phyloP scores from a whole-genome alignment of 768 basidiomycete species.

The Rhodotorula diobovata region DNA sequence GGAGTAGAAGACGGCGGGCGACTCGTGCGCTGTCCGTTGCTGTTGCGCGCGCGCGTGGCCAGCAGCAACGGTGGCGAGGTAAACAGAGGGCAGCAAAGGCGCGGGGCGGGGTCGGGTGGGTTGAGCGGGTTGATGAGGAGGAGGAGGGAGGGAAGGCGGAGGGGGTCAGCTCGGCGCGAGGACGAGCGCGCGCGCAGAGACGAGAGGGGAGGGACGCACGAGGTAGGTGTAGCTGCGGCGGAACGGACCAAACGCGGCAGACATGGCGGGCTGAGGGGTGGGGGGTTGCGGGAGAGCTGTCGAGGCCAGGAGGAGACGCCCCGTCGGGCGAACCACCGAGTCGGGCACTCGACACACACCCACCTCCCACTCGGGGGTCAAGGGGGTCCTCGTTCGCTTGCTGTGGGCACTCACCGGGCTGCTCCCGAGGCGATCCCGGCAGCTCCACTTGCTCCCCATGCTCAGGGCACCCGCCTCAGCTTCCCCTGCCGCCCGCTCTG shows the following conservation, averaged over 20 bases:
- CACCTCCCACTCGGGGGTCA: too few species aligned
- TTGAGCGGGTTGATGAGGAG: neutral
- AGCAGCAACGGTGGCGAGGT: neutral
- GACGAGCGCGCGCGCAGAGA: neutral
- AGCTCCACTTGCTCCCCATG: too few species aligned
- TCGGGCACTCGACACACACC: too few species aligned
- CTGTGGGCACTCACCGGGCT: too few species aligned
- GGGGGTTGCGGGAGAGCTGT: too few species aligned
- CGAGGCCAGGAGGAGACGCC: neutral
- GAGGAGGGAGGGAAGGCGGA: neutral
- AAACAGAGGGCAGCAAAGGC: too few species aligned
- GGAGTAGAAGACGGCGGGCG: constrained; percentile 38
- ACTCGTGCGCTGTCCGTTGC: constrained; percentile 40
- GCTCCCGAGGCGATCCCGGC: too few species aligned
- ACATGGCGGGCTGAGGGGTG: constrained; percentile 13
- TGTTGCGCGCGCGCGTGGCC: too few species aligned
- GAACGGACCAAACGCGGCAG: constrained; percentile 17
- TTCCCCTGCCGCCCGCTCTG: too few species aligned
- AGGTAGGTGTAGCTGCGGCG: constrained; percentile 32
- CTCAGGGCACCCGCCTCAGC: too few species aligned
- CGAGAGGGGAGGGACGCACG: constrained; percentile 7
- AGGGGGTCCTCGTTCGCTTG: too few species aligned
- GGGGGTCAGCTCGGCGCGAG: constrained; percentile 2
- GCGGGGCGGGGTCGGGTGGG: neutral
- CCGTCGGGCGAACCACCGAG: too few species aligned